Conservation (phyloP, 1,139 yeast genomes). For the Blastobotrys niveus region DNA sequence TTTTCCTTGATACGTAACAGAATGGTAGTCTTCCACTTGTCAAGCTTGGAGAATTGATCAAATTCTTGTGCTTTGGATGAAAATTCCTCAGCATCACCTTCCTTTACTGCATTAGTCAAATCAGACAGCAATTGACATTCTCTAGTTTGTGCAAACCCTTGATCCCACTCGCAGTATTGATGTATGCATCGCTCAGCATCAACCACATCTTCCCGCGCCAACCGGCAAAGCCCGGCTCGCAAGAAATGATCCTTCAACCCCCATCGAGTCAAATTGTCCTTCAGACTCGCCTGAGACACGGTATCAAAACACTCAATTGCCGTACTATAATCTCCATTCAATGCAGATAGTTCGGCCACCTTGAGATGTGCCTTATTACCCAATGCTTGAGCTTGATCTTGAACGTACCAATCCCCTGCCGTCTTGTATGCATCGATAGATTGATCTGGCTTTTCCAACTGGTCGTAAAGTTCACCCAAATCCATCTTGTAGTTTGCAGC, state of each 20-base stretch:
- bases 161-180: constrained; percentile 65
- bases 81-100: constrained; percentile 73
- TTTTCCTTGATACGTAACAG: constrained; percentile 74
- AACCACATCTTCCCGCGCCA: constrained; percentile 74
- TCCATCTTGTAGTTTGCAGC: constrained; percentile 94
- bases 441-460: constrained; percentile 55
- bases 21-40: constrained; percentile 86
- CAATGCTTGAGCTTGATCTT: constrained; percentile 90
- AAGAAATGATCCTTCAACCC: constrained; percentile 86
- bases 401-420: constrained; percentile 93
- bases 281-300: constrained; percentile 69
- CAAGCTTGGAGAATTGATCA: constrained; percentile 85
- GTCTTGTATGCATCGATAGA: constrained; percentile 81
- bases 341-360: constrained; percentile 86
- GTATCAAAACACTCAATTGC: constrained; percentile 74
- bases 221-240: constrained; percentile 73
- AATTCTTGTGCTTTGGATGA: constrained; percentile 72
- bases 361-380: constrained; percentile 83
- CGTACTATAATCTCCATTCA: constrained; percentile 60
- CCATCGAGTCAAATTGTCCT: constrained; percentile 80
- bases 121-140: constrained; percentile 63
- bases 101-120: constrained; percentile 63
- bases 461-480: constrained; percentile 81
- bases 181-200: constrained; percentile 74
- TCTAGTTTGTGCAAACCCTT: constrained; percentile 69